Evolutionary conservation across 176 grass and related monocot species (phyloP), one percentile per base, ranked within the genome.

Genomic region (Eleusine coracana): DNA sequence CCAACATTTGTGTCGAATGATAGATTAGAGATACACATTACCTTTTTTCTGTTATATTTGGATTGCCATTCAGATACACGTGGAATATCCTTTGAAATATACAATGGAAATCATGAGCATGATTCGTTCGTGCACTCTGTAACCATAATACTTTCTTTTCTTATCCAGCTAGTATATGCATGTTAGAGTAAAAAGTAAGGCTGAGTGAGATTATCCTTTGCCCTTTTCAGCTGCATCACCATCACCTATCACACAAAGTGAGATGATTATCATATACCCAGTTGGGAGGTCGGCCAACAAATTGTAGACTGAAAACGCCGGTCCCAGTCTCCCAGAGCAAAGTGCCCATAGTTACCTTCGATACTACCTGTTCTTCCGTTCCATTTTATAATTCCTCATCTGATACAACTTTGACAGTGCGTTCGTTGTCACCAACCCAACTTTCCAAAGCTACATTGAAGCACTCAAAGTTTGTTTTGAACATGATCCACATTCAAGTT

Each of bases 371-470:
- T 46, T 71, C 21, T 46, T 71, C 10, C 12, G 15, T 21, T 52
- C 7, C 1, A 20, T 25, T 17, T 46, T 38, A 5, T 58, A 42
- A 0, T 78, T 70, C 34, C 64, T 70, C 1, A 10, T 14, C 5
- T 59, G 4, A 25, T 38, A 5, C 20, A 39, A 7, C 46, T 52
- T 52, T 75, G 60, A 41, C 45, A 44, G 31, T 69, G 34, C 3
- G 56, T 10, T 59, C 21, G 56, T 10, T 66, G 45, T 80, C 46
- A 58, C 84, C 58, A 67, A 46, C 84, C 23, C 23, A 12, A 66
- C 38, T 41, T 16, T 45, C 10, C 34, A 62, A 65, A 74, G 46
- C 11, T 73, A 10, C 2, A 18, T 5, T 48, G 58, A 42, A 16
- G 23, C 65, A 48, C 17, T 42, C 25, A 70, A 70, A 69, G 49